phyloP scores from a whole-genome alignment of 208 protist species.

The Trypanosoma vivax region DNA sequence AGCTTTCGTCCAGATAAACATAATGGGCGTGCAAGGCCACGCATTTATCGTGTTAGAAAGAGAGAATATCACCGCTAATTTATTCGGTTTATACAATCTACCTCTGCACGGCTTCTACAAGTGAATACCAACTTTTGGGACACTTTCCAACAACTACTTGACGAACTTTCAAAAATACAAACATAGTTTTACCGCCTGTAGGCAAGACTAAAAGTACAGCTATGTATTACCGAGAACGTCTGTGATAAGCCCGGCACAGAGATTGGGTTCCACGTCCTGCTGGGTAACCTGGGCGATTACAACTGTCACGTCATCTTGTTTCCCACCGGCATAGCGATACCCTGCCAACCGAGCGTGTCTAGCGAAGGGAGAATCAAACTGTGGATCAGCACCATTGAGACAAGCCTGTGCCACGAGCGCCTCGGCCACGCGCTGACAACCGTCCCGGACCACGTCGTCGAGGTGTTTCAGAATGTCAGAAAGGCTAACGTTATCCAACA shows the following conservation, averaged over 20 bases:
- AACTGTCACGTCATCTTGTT: conserved; percentile 82
- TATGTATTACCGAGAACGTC: conserved; percentile 33
- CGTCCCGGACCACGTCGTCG: conserved; percentile 22
- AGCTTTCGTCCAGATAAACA: too few relatives aligned
- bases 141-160: too few relatives aligned
- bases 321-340: conserved; percentile 68
- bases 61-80: too few relatives aligned
- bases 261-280: conserved; percentile 16
- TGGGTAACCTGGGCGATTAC: conserved; percentile 67
- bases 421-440: conserved; percentile 59
- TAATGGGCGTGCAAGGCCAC: too few relatives aligned
- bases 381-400: conserved; percentile 38
- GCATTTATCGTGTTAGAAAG: too few relatives aligned
- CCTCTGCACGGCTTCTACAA: too few relatives aligned
- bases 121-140: too few relatives aligned
- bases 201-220: not conserved
- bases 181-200: not conserved
- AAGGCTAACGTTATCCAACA: conserved; percentile 78
- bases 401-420: conserved; percentile 47
- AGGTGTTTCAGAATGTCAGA: conserved; percentile 52
- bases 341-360: conserved; percentile 46
- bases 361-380: conserved; percentile 75
- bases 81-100: too few relatives aligned
- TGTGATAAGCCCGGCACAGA: conserved; percentile 49
- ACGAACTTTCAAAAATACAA: too few relatives aligned